These are phyloP conservation scores for Alternaria sp. DNA, from an alignment of 2,329 filamentous ascomycete species.

Conservation along the genomic window DNA sequence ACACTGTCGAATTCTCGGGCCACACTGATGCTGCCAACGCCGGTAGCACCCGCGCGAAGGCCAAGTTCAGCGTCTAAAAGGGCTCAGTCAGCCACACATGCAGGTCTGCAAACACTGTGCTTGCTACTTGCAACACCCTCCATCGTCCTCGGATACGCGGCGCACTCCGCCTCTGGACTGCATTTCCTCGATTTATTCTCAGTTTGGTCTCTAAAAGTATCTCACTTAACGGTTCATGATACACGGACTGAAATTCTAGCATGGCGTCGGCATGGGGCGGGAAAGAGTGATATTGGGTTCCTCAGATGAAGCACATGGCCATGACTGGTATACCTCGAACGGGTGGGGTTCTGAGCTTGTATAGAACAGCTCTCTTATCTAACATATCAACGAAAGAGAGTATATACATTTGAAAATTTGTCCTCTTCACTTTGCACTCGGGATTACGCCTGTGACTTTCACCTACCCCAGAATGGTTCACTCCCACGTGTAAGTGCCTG, in stretches of 20 bases:
- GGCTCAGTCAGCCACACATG: background rate
- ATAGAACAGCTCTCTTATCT: conserved; percentile 41
- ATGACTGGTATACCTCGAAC: conserved; percentile 38
- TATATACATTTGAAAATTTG: conserved; percentile 12
- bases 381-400: conserved; percentile 39
- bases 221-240: conserved; percentile 39
- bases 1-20: conserved; percentile 91
- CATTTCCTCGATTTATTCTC: conserved; percentile 34
- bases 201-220: conserved; percentile 41
- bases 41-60: conserved; percentile 93
- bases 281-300: conserved; percentile 46
- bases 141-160: conserved; percentile 18
- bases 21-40: conserved; percentile 93
- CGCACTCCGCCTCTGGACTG: conserved; percentile 22
- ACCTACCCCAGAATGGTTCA: background rate
- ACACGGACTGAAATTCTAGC: conserved; percentile 46
- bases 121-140: conserved; percentile 13
- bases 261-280: conserved; percentile 52
- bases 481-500: background rate
- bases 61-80: conserved; percentile 82
- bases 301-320: conserved; percentile 38
- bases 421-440: background rate
- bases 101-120: conserved; percentile 11
- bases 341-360: conserved; percentile 37
- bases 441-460: background rate